These are phyloP conservation scores for slime mould (Dictyostelium discoideum) DNA, from an alignment of 78 protist species.

Conservation along the genomic window dicty_2.7 NC_007088.5:4090501-4091000, in stretches of 20 bases:
- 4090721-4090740: conserved; percentile 93
- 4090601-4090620: conserved; percentile 94
- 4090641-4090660: conserved; percentile 94
- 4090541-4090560: conserved; percentile 96
- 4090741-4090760: conserved; percentile 99
- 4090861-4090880: conserved; percentile 76
- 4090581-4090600: conserved; percentile 94
- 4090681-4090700: conserved; percentile 95
- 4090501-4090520: conserved; percentile 91
- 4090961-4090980: conserved; percentile 98
- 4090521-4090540: conserved; percentile 92
- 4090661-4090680: conserved; percentile 93
- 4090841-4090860: conserved; percentile 92
- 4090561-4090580: conserved; percentile 89
- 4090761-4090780: conserved; percentile 92
- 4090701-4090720: conserved; percentile 89
- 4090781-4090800: conserved; percentile 93
- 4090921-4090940: conserved; percentile 94
- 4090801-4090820: conserved; percentile 92
- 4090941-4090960: conserved; percentile 91
- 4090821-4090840: conserved; percentile 87
- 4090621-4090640: conserved; percentile 87
- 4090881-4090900: conserved; percentile 46
- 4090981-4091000: conserved; percentile 95
- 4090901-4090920: conserved; percentile 97